phyloP scores from a whole-genome alignment of 768 basidiomycete species.

The Glaciozyma martinii region DNA sequence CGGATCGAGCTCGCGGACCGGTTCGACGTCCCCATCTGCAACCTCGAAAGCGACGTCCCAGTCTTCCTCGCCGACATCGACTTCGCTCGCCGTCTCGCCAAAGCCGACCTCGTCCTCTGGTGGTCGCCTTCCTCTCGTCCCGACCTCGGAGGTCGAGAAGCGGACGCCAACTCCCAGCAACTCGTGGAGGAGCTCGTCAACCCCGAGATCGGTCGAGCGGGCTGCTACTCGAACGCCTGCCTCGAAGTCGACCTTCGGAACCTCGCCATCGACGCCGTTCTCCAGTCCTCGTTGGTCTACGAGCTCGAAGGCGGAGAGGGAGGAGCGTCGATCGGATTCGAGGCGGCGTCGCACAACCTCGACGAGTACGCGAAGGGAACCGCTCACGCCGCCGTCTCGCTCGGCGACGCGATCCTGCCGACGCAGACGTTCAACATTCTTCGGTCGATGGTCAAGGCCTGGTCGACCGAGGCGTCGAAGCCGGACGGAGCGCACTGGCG shows the following conservation, averaged over 20 bases:
- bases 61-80: slow-evolving; percentile 80
- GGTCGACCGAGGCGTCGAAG: slow-evolving; percentile 70
- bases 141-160: slow-evolving; percentile 86
- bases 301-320: slow-evolving; percentile 79
- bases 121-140: slow-evolving; percentile 86
- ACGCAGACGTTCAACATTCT: slow-evolving; percentile 74
- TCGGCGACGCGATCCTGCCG: slow-evolving; percentile 84
- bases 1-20: slow-evolving; percentile 73
- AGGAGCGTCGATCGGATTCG: slow-evolving; percentile 66
- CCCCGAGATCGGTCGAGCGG: slow-evolving; percentile 74
- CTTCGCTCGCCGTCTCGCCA: slow-evolving; percentile 75
- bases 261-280: slow-evolving; percentile 82
- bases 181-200: slow-evolving; percentile 62
- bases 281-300: slow-evolving; percentile 90
- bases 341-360: slow-evolving; percentile 80
- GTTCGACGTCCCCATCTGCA: slow-evolving; percentile 74
- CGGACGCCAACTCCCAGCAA: slow-evolving; percentile 58
- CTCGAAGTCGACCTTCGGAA: slow-evolving; percentile 82
- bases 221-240: slow-evolving; percentile 86
- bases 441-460: slow-evolving; percentile 76
- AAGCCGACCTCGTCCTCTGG: slow-evolving; percentile 89
- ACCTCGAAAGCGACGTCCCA: slow-evolving; percentile 82
- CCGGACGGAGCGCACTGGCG: slow-evolving; percentile 41
- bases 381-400: slow-evolving; percentile 55
- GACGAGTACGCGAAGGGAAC: slow-evolving; percentile 68